phyloP scores from a whole-genome alignment of 83 land plant genomes.

The Picea abies region DNA sequence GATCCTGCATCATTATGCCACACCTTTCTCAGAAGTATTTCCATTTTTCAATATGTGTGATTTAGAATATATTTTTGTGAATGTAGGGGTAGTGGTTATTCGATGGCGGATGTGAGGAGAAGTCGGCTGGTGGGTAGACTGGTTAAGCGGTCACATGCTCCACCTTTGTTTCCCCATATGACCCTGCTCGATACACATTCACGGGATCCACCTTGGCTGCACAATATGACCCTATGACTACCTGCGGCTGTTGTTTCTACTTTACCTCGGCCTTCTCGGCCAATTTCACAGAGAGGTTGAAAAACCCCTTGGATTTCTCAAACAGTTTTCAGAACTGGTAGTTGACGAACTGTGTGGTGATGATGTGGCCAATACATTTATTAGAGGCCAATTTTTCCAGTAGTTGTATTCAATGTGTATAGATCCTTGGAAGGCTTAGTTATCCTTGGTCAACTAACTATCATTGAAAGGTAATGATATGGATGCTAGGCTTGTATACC shows the following conservation, averaged over 20 bases:
- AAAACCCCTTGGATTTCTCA: constrained; percentile 23
- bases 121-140: neutral
- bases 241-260: no score
- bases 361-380: no score
- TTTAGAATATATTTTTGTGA: no score
- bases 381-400: no score
- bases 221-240: neutral
- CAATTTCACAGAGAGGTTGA: constrained; percentile 23
- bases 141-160: constrained; percentile 14
- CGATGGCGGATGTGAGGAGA: constrained; percentile 8
- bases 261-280: neutral
- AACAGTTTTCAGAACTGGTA: constrained; percentile 20
- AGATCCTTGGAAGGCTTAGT: no score
- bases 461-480: no score
- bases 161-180: neutral
- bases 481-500: no score
- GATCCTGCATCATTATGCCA: no score
- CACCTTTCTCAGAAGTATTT: no score
- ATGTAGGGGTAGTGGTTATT: neutral
- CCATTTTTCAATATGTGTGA: no score
- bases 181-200: neutral
- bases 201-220: constrained; percentile 1
- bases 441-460: no score
- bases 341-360: constrained; percentile 10
- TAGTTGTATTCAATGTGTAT: no score